Evolutionary conservation across 805 yeast genomes (phyloP).

Genomic region (Starmerella asiatica): DNA sequence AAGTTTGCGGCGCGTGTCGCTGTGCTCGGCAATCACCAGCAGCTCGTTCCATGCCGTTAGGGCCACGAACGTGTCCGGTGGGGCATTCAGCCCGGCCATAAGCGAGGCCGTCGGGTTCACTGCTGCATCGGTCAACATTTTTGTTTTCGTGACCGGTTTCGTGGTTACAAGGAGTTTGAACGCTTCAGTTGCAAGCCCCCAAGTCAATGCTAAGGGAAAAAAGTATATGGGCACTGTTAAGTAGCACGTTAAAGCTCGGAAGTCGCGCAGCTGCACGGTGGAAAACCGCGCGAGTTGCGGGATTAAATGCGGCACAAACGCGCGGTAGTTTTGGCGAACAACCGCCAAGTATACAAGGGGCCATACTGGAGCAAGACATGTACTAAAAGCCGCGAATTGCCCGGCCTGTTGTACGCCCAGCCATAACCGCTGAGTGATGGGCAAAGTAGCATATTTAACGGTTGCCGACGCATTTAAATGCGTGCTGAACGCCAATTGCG

Average conservation of each 20-base stretch:
- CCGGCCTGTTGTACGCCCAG: not conserved
- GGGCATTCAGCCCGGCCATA: slow-evolving; percentile 26
- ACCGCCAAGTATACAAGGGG: not conserved
- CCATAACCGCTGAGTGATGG: too few species aligned
- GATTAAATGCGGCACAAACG: not conserved
- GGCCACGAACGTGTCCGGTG: slow-evolving; percentile 20
- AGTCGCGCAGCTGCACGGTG: not conserved
- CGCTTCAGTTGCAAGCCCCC: slow-evolving; percentile 23
- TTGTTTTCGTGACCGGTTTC: slow-evolving; percentile 28
- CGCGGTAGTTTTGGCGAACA: not conserved
- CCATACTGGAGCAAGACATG: too few species aligned
- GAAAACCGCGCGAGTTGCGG: not conserved
- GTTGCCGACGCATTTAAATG: not conserved
- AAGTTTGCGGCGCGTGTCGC: slow-evolving; percentile 24
- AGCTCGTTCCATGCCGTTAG: slow-evolving; percentile 31
- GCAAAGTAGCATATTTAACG: not conserved
- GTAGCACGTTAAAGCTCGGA: not conserved
- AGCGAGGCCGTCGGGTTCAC: slow-evolving; percentile 29
- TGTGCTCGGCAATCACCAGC: slow-evolving; percentile 22
- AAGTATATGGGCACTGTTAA: slow-evolving; percentile 1
- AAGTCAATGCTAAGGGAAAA: slow-evolving; percentile 16
- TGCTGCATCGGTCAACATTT: slow-evolving; percentile 19
- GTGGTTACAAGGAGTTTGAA: slow-evolving; percentile 26
- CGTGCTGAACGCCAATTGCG: not conserved
- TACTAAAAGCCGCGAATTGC: too few species aligned